These are phyloP conservation scores for Cyclocybe aegerita DNA, from an alignment of 768 basidiomycete genomes.

Conservation along the genomic window DNA sequence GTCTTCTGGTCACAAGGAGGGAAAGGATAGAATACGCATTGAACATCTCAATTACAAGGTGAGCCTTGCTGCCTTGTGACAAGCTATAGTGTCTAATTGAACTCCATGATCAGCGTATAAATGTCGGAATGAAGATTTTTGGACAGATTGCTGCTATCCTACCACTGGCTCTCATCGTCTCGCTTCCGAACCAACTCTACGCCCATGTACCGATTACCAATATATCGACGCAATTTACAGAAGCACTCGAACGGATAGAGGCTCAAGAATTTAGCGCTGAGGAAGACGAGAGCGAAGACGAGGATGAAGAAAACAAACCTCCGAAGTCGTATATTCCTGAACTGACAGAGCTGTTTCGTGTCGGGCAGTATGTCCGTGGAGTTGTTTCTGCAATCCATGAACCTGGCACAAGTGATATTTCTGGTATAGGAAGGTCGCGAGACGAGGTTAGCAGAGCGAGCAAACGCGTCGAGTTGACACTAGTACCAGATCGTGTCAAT, in stretches of 20 bases:
- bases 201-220: conserved; percentile 95
- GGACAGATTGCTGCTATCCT: conserved; percentile 86
- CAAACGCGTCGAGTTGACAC: conserved; percentile 80
- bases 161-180: conserved; percentile 87
- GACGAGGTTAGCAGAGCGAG: conserved; percentile 70
- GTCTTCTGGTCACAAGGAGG: conserved; percentile 25
- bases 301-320: conserved; percentile 42
- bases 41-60: conserved; percentile 96
- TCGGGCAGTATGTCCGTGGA: conserved; percentile 86
- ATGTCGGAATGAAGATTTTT: conserved; percentile 82
- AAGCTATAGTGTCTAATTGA: background rate
- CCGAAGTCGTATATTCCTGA: conserved; percentile 53
- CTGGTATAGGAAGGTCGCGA: conserved; percentile 58
- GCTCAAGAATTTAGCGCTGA: conserved; percentile 43
- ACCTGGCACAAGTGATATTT: conserved; percentile 59
- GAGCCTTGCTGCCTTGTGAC: conserved; percentile 5
- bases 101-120: conserved; percentile 57
- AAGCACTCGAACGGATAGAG: conserved; percentile 60
- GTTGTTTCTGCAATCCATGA: conserved; percentile 70
- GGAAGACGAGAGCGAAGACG: conserved; percentile 37
- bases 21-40: conserved; percentile 66
- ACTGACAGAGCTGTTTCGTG: conserved; percentile 68
- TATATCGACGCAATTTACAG: conserved; percentile 78
- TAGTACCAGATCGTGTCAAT: conserved; percentile 85
- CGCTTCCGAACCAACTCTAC: conserved; percentile 93